Evolutionary conservation across 306 rosid genomes (phyloP).

Genomic region (Cyclanthera cordifolia): DNA sequence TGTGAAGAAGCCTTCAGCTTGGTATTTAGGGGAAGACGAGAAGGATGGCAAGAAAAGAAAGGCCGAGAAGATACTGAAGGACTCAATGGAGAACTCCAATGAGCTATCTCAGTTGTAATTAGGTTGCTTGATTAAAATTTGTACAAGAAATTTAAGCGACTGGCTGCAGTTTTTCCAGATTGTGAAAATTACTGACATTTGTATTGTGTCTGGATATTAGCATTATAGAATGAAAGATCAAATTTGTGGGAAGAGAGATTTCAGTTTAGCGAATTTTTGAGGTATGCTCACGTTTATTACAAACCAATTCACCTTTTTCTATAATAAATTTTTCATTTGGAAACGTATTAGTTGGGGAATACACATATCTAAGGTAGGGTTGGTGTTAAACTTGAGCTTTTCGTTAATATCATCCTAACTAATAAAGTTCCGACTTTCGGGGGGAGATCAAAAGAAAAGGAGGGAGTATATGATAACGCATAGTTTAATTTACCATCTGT

Average conservation of each 20-base stretch:
- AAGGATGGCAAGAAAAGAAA: conserved; percentile 64
- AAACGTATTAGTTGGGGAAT: conserved; percentile 23
- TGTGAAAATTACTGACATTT: conserved; percentile 31
- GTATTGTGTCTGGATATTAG: conserved; percentile 42
- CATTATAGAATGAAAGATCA: conserved; percentile 45
- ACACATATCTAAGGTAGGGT: conserved; percentile 30
- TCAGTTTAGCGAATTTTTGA: conserved; percentile 40
- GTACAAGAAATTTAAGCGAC: conserved; percentile 58
- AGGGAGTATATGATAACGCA: not conserved
- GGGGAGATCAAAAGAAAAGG: not conserved
- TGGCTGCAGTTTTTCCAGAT: conserved; percentile 48
- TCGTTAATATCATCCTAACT: conserved; percentile 14
- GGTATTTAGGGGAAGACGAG: conserved; percentile 44
- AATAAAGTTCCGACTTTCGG: not conserved
- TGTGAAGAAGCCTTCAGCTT: conserved; percentile 29
- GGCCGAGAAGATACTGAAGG: conserved; percentile 70
- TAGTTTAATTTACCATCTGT: not conserved
- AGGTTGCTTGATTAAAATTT: conserved; percentile 42
- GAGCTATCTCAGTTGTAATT: conserved; percentile 65
- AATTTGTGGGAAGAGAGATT: conserved; percentile 33
- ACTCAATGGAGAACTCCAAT: conserved; percentile 55
- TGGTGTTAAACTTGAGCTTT: conserved; percentile 32
- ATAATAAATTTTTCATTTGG: not conserved
- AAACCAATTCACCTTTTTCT: not conserved
- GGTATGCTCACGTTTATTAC: conserved; percentile 54